Evolutionary conservation across 805 yeast genomes (phyloP).

Genomic region (Metschnikowia lachancei): DNA sequence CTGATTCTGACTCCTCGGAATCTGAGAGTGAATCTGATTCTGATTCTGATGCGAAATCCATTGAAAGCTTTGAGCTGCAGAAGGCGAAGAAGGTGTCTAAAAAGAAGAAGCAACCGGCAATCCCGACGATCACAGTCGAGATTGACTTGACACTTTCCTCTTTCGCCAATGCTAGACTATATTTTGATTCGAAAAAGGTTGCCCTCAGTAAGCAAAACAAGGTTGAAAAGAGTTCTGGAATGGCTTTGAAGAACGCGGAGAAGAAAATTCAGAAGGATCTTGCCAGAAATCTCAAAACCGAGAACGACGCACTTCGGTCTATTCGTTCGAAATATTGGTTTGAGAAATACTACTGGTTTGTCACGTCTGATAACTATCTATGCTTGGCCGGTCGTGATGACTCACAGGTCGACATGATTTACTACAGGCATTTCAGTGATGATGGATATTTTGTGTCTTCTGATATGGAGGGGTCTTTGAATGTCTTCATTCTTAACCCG

Average conservation of each 20-base stretch:
- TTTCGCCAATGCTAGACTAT: constrained; percentile 82
- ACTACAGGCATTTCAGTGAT: constrained; percentile 69
- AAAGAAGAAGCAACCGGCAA: constrained; percentile 14
- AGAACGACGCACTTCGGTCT: constrained; percentile 49
- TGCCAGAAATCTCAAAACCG: constrained; percentile 56
- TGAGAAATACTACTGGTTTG: constrained; percentile 92
- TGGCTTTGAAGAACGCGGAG: constrained; percentile 83
- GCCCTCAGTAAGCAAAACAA: constrained; percentile 77
- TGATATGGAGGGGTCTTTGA: constrained; percentile 69
- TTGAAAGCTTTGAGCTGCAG: constrained; percentile 13
- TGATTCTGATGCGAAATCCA: constrained; percentile 12
- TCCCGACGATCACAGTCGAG: constrained; percentile 45
- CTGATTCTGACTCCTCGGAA: constrained; percentile 25
- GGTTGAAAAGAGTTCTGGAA: constrained; percentile 71
- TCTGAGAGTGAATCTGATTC: constrained; percentile 38
- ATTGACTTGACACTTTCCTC: constrained; percentile 74
- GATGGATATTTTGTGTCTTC: constrained; percentile 72
- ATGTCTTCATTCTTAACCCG: constrained; percentile 81
- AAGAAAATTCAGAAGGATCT: constrained; percentile 71
- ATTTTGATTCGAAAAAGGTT: constrained; percentile 70
- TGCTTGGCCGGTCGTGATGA: constrained; percentile 85
- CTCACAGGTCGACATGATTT: constrained; percentile 74
- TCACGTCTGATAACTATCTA: constrained; percentile 84
- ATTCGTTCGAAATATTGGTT: constrained; percentile 81
- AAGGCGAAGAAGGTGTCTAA: constrained; percentile 14